Evolutionary conservation across 768 basidiomycete species (phyloP), one percentile per base, ranked within the genome.

Genomic region (Suillus alpinus): DNA sequence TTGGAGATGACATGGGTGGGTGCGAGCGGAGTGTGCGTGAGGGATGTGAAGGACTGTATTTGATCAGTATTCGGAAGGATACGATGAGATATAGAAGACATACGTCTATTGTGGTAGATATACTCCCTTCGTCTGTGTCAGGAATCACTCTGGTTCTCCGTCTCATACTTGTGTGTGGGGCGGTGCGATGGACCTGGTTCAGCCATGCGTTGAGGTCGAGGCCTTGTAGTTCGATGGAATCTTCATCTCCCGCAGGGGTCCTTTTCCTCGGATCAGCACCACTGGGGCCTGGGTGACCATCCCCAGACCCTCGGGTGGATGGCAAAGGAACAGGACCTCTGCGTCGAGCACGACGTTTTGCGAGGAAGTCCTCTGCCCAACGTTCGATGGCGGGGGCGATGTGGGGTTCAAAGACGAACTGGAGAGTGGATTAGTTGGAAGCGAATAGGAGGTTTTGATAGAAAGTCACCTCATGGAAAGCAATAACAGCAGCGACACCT

Each of bases 351-450:
- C 71, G 72, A 55, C 74, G 71, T 37, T 61, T 61, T 34, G 68
- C 70, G 26, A 74, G 65, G 66, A 71, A 75, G 29, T 67, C 66
- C 65, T 77, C 74, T 1, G 71, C 70, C 73, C 76, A 76, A 56
- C 71, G 75, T 75, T 86, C 86, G 32, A 89, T 49, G 46, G 75
- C 78, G 0, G 87, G 87, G 20, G 86, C 86, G 60, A 89, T 80
- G 61, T 88, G 86, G 10, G 87, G 87, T 63, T 87, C 86, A 60
- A 87, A 89, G 32, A 90, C 81, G 59, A 85, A 84, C 88, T 90
- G 60, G 23, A 37, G 23, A 57, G 39, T 43, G 5, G 6, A 26
- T 55, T 20, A 34, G 41, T 36, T 4, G 13, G 16, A 46, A 29
- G 23, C 39, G 12, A 13, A 36, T 1, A 14, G 3, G 18, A 14